These are phyloP conservation scores for Parafenestella ontariensis DNA, from an alignment of 2,329 filamentous ascomycete species.

Conservation along the genomic window DNA sequence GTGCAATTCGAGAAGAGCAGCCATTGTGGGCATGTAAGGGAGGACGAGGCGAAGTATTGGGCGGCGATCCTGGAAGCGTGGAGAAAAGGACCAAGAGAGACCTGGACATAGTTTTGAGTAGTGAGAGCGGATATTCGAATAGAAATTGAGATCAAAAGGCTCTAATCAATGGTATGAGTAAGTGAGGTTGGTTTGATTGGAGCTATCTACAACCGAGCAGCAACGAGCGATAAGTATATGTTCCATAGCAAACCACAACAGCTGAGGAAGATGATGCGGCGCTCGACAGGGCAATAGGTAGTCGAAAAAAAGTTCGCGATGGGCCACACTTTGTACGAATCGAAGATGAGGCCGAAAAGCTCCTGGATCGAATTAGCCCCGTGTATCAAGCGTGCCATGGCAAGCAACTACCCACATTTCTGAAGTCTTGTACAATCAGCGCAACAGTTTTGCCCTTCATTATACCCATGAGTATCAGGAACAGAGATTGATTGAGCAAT, in stretches of 20 bases:
- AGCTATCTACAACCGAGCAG: constrained; percentile 34
- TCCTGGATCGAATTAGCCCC: constrained; percentile 25
- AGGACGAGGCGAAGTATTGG: constrained; percentile 67
- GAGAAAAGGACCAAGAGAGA: constrained; percentile 25
- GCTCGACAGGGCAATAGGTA: constrained; percentile 72
- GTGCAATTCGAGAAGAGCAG: constrained; percentile 65
- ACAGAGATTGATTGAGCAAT: constrained; percentile 69
- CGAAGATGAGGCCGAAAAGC: constrained; percentile 51
- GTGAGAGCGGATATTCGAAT: not conserved
- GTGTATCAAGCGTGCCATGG: not conserved
- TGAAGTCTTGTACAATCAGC: constrained; percentile 42
- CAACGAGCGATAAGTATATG: constrained; percentile 74
- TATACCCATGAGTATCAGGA: constrained; percentile 67
- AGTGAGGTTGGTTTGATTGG: not conserved
- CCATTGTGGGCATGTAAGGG: constrained; percentile 68
- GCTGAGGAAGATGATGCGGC: constrained; percentile 73
- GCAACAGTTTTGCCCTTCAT: constrained; percentile 47
- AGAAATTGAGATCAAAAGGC: not conserved
- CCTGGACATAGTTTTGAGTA: not conserved
- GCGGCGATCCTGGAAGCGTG: constrained; percentile 41
- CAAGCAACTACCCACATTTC: constrained; percentile 50
- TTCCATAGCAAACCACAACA: constrained; percentile 77
- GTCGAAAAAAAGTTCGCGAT: constrained; percentile 75
- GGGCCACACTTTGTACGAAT: constrained; percentile 78
- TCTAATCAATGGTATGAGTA: not conserved